Conservation (phyloP, 176 grass and related monocot genomes). For the Zoysia japonica region DNA sequence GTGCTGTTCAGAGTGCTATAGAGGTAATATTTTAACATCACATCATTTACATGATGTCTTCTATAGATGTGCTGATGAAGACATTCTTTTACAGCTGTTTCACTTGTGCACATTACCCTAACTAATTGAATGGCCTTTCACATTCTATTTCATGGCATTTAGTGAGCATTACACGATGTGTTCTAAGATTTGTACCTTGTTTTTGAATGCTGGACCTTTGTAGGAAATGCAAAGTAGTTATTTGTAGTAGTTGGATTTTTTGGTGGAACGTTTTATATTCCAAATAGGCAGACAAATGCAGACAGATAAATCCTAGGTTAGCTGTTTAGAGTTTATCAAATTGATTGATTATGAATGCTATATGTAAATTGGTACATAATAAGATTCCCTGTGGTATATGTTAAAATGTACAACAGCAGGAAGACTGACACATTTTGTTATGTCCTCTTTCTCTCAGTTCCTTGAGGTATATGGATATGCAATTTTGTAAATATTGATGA, state of each 20-base stretch:
- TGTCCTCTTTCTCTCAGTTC: neutral
- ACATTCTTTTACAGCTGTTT: neutral
- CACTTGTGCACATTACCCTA: neutral
- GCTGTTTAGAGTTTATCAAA: neutral
- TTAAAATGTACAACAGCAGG: neutral
- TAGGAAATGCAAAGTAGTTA: neutral
- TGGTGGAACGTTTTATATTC: neutral
- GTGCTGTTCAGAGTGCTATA: conserved; percentile 69
- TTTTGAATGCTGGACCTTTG: neutral
- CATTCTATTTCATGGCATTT: neutral
- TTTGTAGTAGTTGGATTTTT: neutral
- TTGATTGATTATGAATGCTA: neutral
- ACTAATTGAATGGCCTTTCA: neutral
- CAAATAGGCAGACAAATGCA: neutral
- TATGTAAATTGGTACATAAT: neutral
- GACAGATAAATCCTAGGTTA: neutral
- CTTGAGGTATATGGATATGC: neutral
- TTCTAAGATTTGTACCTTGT: neutral
- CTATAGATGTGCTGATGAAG: no score
- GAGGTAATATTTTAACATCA: conserved; percentile 49
- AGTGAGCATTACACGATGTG: neutral
- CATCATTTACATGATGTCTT: no score
- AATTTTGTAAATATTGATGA: neutral
- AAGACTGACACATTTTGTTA: neutral
- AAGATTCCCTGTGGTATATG: neutral